phyloP scores from a whole-genome alignment of 2,329 filamentous ascomycete species.

The Trichoderma breve region DNA sequence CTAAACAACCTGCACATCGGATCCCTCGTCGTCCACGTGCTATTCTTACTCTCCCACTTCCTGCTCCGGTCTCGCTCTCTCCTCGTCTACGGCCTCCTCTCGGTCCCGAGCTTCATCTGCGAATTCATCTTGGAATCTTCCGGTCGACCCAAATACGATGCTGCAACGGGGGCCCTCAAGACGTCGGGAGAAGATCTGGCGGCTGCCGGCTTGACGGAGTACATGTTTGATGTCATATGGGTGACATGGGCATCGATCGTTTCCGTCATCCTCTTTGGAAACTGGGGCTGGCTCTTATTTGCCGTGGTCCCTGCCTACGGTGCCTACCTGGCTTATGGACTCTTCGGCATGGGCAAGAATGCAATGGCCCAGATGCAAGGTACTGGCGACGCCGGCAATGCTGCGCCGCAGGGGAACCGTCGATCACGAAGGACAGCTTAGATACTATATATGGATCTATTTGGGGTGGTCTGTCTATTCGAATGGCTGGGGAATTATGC shows the following conservation, averaged over 20 bases:
- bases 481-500: not conserved
- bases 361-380: slow-evolving; percentile 49
- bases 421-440: slow-evolving; percentile 55
- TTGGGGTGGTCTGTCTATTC: not conserved
- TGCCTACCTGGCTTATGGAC: slow-evolving; percentile 51
- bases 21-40: slow-evolving; percentile 65
- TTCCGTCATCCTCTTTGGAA: slow-evolving; percentile 74
- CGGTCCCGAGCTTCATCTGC: slow-evolving; percentile 71
- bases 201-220: slow-evolving; percentile 86
- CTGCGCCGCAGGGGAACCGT: slow-evolving; percentile 47
- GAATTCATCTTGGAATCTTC: slow-evolving; percentile 83
- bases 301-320: slow-evolving; percentile 55
- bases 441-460: slow-evolving; percentile 18
- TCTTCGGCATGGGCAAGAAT: slow-evolving; percentile 54
- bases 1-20: slow-evolving; percentile 82
- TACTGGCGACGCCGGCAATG: slow-evolving; percentile 31
- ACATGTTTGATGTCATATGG: slow-evolving; percentile 97
- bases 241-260: slow-evolving; percentile 81
- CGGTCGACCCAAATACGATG: slow-evolving; percentile 72
- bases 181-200: slow-evolving; percentile 83
- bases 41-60: slow-evolving; percentile 73
- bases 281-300: slow-evolving; percentile 66
- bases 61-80: slow-evolving; percentile 64
- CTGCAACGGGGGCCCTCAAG: slow-evolving; percentile 64
- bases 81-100: slow-evolving; percentile 68